A percentile compares a stretch with the other conserved stretches of the same genome.
These are phyloP conservation scores for Castanea crenata DNA, from an alignment of 306 rosid species.

Conservation along the genomic window DNA sequence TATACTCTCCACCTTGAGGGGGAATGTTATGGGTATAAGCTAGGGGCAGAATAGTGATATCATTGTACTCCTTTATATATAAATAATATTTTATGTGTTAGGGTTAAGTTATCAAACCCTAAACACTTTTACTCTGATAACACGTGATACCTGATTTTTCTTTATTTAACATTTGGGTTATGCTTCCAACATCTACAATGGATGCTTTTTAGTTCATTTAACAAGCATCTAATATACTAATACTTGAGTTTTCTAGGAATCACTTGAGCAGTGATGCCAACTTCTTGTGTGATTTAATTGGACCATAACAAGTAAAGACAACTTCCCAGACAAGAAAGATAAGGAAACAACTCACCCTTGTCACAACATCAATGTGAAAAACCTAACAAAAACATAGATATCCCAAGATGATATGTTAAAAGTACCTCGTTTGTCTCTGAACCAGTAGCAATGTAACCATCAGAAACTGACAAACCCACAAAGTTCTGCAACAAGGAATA, in stretches of 20 bases:
- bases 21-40: too few relatives aligned
- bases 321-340: background rate
- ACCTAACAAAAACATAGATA: background rate
- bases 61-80: too few relatives aligned
- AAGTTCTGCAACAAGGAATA: slow-evolving; percentile 70
- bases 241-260: background rate
- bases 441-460: slow-evolving; percentile 97
- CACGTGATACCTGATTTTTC: too few relatives aligned
- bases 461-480: slow-evolving; percentile 87
- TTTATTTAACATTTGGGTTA: background rate
- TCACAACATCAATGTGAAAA: slow-evolving; percentile 1
- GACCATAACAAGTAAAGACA: background rate
- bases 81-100: too few relatives aligned
- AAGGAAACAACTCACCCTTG: background rate
- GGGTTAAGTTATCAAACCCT: too few relatives aligned
- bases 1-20: too few relatives aligned
- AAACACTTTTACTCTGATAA: too few relatives aligned
- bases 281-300: background rate
- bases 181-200: background rate
- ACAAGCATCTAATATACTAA: background rate
- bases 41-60: too few relatives aligned
- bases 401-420: background rate
- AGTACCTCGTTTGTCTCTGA: slow-evolving; percentile 97
- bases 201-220: background rate
- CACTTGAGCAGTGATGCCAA: background rate